Evolutionary conservation across 1,284 basidiomycete genomes (phyloP).

Genomic region (Wallemia hederae): DNA sequence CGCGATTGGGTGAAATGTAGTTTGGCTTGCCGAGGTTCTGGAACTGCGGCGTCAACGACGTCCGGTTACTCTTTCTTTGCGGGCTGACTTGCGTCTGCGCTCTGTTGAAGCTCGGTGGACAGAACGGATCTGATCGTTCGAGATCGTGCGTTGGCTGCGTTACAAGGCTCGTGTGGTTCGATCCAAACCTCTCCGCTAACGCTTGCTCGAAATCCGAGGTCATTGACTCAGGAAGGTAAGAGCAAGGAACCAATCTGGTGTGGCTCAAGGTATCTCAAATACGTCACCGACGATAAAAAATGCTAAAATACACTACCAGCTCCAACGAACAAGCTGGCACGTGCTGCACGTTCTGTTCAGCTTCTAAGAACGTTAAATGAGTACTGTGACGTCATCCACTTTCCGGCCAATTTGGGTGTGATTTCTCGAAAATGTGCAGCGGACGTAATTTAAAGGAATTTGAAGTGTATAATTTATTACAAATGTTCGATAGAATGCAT

Average conservation of each 20-base stretch:
- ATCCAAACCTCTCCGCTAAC: not conserved
- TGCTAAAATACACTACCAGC: too few relatives aligned
- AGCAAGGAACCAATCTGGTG: not conserved
- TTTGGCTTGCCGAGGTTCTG: not conserved
- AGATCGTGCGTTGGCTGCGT: not conserved
- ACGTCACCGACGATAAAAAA: not conserved
- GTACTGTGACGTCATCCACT: too few relatives aligned
- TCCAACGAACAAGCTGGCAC: too few relatives aligned
- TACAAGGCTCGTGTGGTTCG: not conserved
- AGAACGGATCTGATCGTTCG: not conserved
- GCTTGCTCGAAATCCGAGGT: not conserved
- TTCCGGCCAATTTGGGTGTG: too few relatives aligned
- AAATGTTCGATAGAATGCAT: not conserved
- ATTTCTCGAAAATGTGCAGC: too few relatives aligned
- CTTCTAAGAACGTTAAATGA: too few relatives aligned
- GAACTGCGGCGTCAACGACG: not conserved
- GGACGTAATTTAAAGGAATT: too few relatives aligned
- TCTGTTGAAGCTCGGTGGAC: not conserved
- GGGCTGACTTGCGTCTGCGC: not conserved
- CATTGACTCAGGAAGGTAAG: too few relatives aligned
- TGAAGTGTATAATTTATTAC: not conserved
- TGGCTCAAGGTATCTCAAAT: not conserved
- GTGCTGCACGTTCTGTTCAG: too few relatives aligned
- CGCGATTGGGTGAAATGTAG: not conserved
- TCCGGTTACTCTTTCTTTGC: not conserved